Percentiles rank a stretch among this genome's conserved stretches.
Evolutionary conservation across 2,329 filamentous ascomycete genomes (phyloP).

Genomic region (Aspergillus piperis): DNA sequence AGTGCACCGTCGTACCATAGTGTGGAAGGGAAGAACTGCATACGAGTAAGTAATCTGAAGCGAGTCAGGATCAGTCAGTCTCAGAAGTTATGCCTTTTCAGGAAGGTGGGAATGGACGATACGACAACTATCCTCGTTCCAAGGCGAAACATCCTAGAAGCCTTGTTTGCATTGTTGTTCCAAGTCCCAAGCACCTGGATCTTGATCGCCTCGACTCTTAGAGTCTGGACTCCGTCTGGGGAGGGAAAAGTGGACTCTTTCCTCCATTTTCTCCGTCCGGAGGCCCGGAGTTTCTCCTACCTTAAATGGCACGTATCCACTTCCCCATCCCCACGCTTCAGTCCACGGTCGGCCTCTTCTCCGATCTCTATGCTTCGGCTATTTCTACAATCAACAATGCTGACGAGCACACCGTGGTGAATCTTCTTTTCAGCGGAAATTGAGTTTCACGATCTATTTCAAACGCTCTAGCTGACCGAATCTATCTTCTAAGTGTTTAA

Average conservation of each 20-base stretch:
- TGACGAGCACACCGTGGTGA: background rate
- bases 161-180: background rate
- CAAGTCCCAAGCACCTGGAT: background rate
- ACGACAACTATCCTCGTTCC: background rate
- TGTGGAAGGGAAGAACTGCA: too few species aligned
- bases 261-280: background rate
- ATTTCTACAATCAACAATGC: background rate
- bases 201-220: background rate
- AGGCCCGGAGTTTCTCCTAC: background rate
- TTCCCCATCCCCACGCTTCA: background rate
- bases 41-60: background rate
- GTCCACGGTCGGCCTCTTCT: background rate
- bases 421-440: too few species aligned
- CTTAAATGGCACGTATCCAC: background rate
- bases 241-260: background rate
- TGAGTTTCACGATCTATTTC: background rate
- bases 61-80: background rate
- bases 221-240: constrained; percentile 1
- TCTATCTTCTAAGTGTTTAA: background rate
- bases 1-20: too few species aligned
- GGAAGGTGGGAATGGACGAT: background rate
- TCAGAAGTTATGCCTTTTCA: background rate
- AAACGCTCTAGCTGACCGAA: background rate
- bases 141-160: background rate
- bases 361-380: background rate